Conservation (phyloP, 768 basidiomycete species). For the Leucogyrophana mollusca region DNA sequence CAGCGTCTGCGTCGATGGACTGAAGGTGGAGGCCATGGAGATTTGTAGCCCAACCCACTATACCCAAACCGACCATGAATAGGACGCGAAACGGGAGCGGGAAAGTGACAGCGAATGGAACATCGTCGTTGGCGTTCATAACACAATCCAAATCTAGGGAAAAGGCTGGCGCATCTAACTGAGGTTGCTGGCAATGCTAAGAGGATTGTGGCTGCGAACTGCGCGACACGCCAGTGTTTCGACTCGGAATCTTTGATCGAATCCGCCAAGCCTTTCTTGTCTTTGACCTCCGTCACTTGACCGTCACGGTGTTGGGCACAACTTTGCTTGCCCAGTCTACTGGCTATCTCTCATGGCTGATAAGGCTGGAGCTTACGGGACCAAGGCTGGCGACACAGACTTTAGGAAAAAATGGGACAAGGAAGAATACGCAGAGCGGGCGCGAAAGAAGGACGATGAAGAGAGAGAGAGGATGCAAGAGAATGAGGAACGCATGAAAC, state of each 20-base stretch:
- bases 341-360: conserved; percentile 24
- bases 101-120: conserved; percentile 55
- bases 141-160: too few relatives aligned
- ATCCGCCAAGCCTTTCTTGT: too few relatives aligned
- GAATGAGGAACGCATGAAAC: conserved; percentile 80
- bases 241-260: too few relatives aligned
- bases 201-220: conserved; percentile 4
- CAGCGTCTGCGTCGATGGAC: conserved; percentile 70
- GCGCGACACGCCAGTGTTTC: neutral
- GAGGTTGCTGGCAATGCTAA: neutral
- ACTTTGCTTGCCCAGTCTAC: too few relatives aligned
- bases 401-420: conserved; percentile 95
- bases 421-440: conserved; percentile 83
- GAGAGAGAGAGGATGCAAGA: conserved; percentile 82
- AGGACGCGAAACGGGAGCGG: conserved; percentile 94
- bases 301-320: too few relatives aligned
- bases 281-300: too few relatives aligned
- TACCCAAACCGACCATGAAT: conserved; percentile 71
- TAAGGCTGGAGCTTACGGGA: conserved; percentile 33
- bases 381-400: conserved; percentile 59
- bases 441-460: conserved; percentile 77
- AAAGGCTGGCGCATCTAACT: too few relatives aligned
- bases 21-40: conserved; percentile 76
- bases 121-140: conserved; percentile 37
- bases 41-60: conserved; percentile 92